Base-by-base conservation (phyloP, 257 asterid genomes). In the Handroanthus guayacan region DNA sequence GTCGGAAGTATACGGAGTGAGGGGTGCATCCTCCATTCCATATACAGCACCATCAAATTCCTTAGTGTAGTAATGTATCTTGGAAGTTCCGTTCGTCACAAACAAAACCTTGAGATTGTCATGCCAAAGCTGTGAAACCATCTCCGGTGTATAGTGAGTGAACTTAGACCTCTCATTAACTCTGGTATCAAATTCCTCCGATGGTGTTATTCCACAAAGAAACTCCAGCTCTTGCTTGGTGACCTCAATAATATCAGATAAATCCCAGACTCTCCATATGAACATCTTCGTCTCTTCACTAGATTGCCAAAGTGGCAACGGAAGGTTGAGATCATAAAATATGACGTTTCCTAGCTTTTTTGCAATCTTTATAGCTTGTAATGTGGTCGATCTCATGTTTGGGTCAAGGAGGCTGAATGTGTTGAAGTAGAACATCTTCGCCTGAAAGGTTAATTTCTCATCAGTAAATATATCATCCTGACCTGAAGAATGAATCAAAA, bases 171-270 rank as follows among this genome's bases (percentile, higher is more conserved):
- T 87, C 70, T 84, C 84, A 45, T 91, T 91, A 72, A 92, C 90
- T 78, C 67, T 83, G 5, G 88, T 89, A 75, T 95, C 97, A 45
- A 92, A 91, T 10, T 82, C 69, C 75, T 92, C 98, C 1, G 86
- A 66, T 31, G 96, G 89, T 66, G 84, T 67, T 69, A 95, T 91
- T 39, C 91, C 97, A 80, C 96, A 88, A 2, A 95, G 97, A 79
- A 91, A 95, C 79, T 95, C 99, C 18, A 95, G 88, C 84, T 95
- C 98, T 84, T 95, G 98, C 86, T 88, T 95, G 8, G 99, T 87
- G 81, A 95, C 88, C 86, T 92, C 99, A 60, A 95, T 85, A 20
- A 95, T 83, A 73, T 95, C 90, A 18, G 98, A 91, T 72, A 88
- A 89, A 69, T 81, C 72, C 98, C 97, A 92, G 3, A 90, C 97